Evolutionary conservation across 345 rosid species (phyloP), one percentile per base, ranked within the genome.

Genomic region (Aquilaria yunnanensis): DNA sequence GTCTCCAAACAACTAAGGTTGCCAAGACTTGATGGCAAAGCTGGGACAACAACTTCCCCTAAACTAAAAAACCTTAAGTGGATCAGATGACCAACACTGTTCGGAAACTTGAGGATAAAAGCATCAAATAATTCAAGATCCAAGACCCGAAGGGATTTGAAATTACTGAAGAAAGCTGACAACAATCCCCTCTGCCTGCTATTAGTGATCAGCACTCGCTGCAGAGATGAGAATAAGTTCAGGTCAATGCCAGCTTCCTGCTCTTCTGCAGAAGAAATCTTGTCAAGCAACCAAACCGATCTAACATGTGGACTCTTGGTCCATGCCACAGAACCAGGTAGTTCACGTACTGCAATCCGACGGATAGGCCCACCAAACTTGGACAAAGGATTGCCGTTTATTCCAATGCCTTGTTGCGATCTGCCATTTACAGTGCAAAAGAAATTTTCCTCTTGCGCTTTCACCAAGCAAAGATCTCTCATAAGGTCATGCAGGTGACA

Each of bases 31-130:
- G 37, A 12, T 11, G 78, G 68, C 67, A 78, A 14, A 58, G 33
- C 31, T 1, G 51, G 10, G 11, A 66, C 41, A 2, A 6, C 51
- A 34, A 51, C 43, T 1, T 2, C 56, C 13, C 68, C 54, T 52
- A 72, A 13, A 58, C 74, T 62, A 49, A 71, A 37, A 61, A 66
- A 78, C 55, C 74, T 71, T 47, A 78, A 64, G 32, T 73, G 84
- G 12, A 79, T 70, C 49, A 84, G 74, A 6, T 61, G 54, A 0
- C 84, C 76, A 5, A 77, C 62, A n/a, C 10, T 65, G 56, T 57
- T 57, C 0, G 71, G 77, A 12, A 81, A n/a, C 30, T 47, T 74
- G 6, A 71, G 71, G 32, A 16, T 23, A 0, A 32, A 0, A 5
- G 47, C 2, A 4, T 11, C 7, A 13, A 48, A 55, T 10, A 54